A percentile compares a stretch with the other conserved stretches of the same genome.
Conservation (phyloP, 805 yeast species). For the Wickerhamiella qilinensis region DNA sequence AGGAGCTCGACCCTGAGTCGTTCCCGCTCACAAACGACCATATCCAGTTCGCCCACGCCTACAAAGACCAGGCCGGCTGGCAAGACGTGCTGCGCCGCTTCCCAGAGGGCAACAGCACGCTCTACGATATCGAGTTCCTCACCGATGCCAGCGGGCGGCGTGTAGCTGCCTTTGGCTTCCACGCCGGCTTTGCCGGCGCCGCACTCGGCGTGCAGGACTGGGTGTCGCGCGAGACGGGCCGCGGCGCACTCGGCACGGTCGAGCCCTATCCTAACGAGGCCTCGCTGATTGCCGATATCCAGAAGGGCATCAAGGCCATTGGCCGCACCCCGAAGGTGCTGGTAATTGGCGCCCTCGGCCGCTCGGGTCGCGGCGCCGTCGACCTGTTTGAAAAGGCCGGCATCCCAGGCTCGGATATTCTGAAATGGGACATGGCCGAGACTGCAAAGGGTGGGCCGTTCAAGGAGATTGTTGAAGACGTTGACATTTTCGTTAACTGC, state of each 20-base stretch:
- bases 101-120: conserved; percentile 77
- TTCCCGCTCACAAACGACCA: conserved; percentile 94
- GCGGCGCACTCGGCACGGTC: conserved; percentile 60
- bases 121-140: conserved; percentile 88
- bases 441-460: conserved; percentile 97
- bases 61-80: conserved; percentile 97
- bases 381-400: conserved; percentile 72
- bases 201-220: conserved; percentile 90
- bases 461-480: conserved; percentile 62
- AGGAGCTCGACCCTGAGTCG: conserved; percentile 83
- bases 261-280: conserved; percentile 70
- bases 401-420: conserved; percentile 65
- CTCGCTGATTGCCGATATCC: conserved; percentile 57
- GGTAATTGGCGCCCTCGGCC: conserved; percentile 93
- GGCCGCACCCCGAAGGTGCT: conserved; percentile 54
- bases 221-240: conserved; percentile 67
- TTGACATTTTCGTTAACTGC: conserved; percentile 90
- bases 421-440: conserved; percentile 95
- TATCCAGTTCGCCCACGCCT: conserved; percentile 97
- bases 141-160: conserved; percentile 93
- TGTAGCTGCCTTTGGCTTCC: conserved; percentile 98
- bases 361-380: conserved; percentile 97
- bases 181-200: conserved; percentile 99
- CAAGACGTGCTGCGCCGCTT: conserved; percentile 74
- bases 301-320: conserved; percentile 39